phyloP scores from a whole-genome alignment of 495 filamentous ascomycete genomes.

The Platismatia glauca region DNA sequence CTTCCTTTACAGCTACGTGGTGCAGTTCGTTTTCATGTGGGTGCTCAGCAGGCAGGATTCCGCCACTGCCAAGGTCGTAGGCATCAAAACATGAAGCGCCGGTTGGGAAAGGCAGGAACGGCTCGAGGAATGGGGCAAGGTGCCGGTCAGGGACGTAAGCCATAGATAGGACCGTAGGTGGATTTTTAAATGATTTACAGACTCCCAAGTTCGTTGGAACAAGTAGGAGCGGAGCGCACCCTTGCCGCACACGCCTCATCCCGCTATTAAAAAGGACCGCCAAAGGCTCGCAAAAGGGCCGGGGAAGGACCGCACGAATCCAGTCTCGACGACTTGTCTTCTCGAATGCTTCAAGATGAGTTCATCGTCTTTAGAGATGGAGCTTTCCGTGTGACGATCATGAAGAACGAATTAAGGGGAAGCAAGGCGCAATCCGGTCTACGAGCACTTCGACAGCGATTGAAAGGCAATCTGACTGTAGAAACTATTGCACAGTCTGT shows the following conservation, averaged over 20 bases:
- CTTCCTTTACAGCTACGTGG: constrained; percentile 87
- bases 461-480: background rate
- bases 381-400: background rate
- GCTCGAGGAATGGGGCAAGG: background rate
- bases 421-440: background rate
- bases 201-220: background rate
- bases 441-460: background rate
- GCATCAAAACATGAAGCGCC: constrained; percentile 9
- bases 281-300: background rate
- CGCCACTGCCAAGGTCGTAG: constrained; percentile 19
- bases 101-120: background rate
- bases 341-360: background rate
- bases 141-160: background rate
- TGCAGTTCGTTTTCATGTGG: constrained; percentile 95
- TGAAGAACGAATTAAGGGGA: background rate
- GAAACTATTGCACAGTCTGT: background rate
- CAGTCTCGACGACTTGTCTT: background rate
- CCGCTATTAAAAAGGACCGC: background rate
- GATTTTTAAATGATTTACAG: too few species aligned
- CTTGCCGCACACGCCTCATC: background rate
- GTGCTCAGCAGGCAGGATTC: constrained; percentile 56
- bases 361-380: background rate
- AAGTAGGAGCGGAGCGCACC: background rate
- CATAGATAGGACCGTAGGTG: background rate
- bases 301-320: background rate